phyloP scores from a whole-genome alignment of 2,329 filamentous ascomycete genomes.

The Colletotrichum tabaci region DNA sequence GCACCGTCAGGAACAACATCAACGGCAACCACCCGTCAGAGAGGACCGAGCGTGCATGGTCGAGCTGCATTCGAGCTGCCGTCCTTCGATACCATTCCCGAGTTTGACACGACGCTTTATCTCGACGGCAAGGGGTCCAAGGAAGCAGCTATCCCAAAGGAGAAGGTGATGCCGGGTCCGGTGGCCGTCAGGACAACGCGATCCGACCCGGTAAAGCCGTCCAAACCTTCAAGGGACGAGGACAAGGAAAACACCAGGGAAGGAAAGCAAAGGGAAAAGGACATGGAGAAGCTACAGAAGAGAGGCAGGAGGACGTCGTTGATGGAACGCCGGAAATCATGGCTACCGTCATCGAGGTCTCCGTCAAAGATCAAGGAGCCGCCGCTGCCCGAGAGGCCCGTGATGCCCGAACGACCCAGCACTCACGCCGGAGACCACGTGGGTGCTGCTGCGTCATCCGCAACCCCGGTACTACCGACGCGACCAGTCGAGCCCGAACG shows the following conservation, averaged over 20 bases:
- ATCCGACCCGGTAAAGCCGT: conserved; percentile 23
- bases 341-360: conserved; percentile 65
- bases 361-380: conserved; percentile 54
- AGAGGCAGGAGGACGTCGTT: conserved; percentile 60
- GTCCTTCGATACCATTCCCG: conserved; percentile 65
- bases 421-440: conserved; percentile 40
- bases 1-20: conserved; percentile 18
- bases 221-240: conserved; percentile 29
- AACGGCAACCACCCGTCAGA: conserved; percentile 40
- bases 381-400: conserved; percentile 46
- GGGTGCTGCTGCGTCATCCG: conserved; percentile 30
- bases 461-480: conserved; percentile 32
- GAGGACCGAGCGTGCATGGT: conserved; percentile 45
- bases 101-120: conserved; percentile 63
- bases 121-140: conserved; percentile 50
- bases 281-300: conserved; percentile 31
- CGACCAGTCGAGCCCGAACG: conserved; percentile 51
- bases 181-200: conserved; percentile 3
- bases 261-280: conserved; percentile 39
- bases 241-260: conserved; percentile 37
- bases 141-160: conserved; percentile 46
- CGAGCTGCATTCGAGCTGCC: conserved; percentile 66
- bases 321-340: conserved; percentile 66
- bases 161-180: conserved; percentile 41
- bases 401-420: conserved; percentile 41